A percentile compares a stretch with the other conserved stretches of the same genome.
Evolutionary conservation across 345 rosid species (phyloP).

Genomic region (Citropsis articulata): DNA sequence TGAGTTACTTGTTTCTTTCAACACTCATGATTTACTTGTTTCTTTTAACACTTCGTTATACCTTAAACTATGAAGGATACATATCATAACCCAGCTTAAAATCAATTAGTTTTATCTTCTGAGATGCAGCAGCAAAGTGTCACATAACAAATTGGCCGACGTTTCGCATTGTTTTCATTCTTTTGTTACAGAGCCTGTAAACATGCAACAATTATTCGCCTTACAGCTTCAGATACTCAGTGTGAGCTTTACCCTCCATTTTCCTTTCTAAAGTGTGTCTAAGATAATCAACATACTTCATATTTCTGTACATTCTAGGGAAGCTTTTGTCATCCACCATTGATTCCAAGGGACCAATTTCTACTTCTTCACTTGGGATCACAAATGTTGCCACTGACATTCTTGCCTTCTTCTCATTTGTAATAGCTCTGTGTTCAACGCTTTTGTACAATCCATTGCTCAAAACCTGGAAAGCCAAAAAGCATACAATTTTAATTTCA

Average conservation of each 20-base stretch:
- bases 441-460: conserved; percentile 32
- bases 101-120: neutral
- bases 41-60: neutral
- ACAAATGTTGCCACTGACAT: conserved; percentile 21
- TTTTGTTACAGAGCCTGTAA: neutral
- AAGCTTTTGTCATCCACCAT: neutral
- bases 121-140: neutral
- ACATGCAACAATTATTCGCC: neutral
- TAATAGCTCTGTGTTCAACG: conserved; percentile 31
- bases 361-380: conserved; percentile 6
- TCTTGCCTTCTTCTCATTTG: conserved; percentile 19
- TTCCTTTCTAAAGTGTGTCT: neutral
- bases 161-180: too few relatives aligned
- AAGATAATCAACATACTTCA: conserved; percentile 5
- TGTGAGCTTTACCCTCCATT: conserved; percentile 17
- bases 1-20: neutral
- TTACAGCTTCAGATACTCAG: neutral
- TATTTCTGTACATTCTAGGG: conserved; percentile 1
- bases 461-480: conserved; percentile 9
- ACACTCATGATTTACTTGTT: too few relatives aligned
- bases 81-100: too few relatives aligned
- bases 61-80: too few relatives aligned
- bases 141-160: neutral
- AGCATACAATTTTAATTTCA: neutral
- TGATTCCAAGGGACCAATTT: conserved; percentile 18